Percentiles rank a stretch among this genome's conserved stretches.
Conservation (phyloP, 2,329 filamentous ascomycete species). For the Colletotrichum sp. region DNA sequence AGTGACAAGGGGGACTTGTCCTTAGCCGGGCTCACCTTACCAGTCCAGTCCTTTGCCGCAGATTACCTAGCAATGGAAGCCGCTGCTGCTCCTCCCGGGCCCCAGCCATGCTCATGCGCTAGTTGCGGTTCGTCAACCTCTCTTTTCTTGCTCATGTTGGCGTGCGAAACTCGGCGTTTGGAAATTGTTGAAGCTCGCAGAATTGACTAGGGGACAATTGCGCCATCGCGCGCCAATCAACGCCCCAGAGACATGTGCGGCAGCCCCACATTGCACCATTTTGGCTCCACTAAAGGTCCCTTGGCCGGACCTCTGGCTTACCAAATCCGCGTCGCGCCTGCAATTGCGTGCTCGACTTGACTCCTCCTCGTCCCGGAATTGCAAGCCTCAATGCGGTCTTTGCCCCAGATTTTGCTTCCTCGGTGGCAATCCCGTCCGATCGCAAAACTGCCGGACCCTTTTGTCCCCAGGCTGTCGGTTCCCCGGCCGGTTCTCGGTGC, state of each 20-base stretch:
- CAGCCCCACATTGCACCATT: constrained; percentile 20
- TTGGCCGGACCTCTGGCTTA: constrained; percentile 1
- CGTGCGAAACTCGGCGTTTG: constrained; percentile 22
- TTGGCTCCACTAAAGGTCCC: constrained; percentile 10
- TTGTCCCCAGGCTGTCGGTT: constrained; percentile 13
- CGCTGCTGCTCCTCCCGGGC: background rate
- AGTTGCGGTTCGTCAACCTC: background rate
- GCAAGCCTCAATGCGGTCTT: constrained; percentile 6
- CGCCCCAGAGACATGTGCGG: background rate
- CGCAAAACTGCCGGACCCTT: background rate
- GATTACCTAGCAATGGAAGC: background rate
- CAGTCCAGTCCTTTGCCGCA: background rate
- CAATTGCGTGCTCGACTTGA: constrained; percentile 18
- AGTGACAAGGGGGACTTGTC: background rate
- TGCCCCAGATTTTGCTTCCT: constrained; percentile 9
- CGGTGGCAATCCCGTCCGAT: constrained; percentile 14
- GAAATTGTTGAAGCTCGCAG: constrained; percentile 19
- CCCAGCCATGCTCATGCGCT: constrained; percentile 3
- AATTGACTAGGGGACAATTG: constrained; percentile 20
- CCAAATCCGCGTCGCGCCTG: constrained; percentile 14
- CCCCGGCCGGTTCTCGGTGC: constrained; percentile 5
- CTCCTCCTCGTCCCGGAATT: background rate
- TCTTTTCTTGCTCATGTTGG: background rate
- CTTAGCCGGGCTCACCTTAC: constrained; percentile 1
- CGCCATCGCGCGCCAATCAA: constrained; percentile 20